These are phyloP conservation scores for Chlorella sp. DNA, from an alignment of 139 green algal species.

Conservation along the genomic window DNA sequence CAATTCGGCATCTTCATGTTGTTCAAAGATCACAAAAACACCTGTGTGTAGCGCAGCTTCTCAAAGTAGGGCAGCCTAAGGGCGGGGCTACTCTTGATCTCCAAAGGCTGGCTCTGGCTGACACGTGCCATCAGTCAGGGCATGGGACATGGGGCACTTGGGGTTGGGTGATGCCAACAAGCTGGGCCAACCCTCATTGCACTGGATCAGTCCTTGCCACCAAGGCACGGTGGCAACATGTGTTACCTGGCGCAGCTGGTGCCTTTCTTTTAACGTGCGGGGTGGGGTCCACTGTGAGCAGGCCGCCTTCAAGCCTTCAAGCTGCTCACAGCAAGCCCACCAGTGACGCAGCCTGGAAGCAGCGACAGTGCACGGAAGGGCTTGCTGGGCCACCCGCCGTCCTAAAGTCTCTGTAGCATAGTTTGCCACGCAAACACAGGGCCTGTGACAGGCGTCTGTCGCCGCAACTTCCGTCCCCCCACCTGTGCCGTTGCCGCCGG, in stretches of 20 bases:
- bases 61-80: constrained; percentile 9
- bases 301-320: no score
- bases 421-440: background rate
- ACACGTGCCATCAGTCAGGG: constrained; percentile 4
- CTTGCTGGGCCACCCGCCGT: no score
- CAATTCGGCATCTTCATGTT: no score
- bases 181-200: background rate
- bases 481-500: background rate
- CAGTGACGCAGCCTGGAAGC: no score
- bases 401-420: no score
- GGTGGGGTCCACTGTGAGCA: no score
- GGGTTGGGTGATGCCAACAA: background rate
- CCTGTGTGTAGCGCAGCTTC: background rate
- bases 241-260: no score
- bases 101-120: constrained; percentile 15
- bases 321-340: background rate
- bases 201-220: no score
- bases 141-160: background rate
- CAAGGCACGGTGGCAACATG: no score
- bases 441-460: background rate
- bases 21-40: no score
- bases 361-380: no score
- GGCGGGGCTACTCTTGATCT: background rate
- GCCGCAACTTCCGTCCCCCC: background rate
- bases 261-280: no score